A percentile compares a stretch with the other conserved stretches of the same genome.
Evolutionary conservation across 345 rosid genomes (phyloP).

Genomic region (Bruguiera parviflora): DNA sequence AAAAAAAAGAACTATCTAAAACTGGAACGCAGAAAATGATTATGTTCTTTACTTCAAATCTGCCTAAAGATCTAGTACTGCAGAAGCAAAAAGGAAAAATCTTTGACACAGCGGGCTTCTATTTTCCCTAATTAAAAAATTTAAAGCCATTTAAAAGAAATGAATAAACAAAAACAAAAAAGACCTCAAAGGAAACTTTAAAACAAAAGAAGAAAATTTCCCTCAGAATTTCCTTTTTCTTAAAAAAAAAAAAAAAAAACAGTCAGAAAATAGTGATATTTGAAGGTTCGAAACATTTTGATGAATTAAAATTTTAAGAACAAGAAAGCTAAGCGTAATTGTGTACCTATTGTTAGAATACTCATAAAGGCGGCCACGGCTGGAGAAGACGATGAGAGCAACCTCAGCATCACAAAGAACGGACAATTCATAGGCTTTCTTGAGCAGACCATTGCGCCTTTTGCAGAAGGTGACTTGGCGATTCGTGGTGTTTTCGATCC

Average conservation of each 20-base stretch:
- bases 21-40: conserved; percentile 20
- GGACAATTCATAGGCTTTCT: conserved; percentile 92
- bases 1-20: conserved; percentile 28
- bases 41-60: conserved; percentile 28
- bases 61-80: neutral
- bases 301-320: neutral
- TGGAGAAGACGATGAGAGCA: conserved; percentile 93
- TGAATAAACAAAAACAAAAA: no score
- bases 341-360: conserved; percentile 87
- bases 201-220: no score
- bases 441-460: conserved; percentile 88
- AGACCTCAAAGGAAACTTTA: no score
- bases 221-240: no score
- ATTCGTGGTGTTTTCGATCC: conserved; percentile 98
- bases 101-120: no score
- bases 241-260: no score
- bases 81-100: no score
- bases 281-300: no score
- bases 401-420: conserved; percentile 88
- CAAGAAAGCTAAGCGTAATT: neutral
- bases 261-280: no score
- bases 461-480: conserved; percentile 99
- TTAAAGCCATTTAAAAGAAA: no score
- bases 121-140: no score
- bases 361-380: conserved; percentile 98